Conservation (phyloP, 495 filamentous ascomycete genomes). For the Beverwykella pulmonaria region DNA sequence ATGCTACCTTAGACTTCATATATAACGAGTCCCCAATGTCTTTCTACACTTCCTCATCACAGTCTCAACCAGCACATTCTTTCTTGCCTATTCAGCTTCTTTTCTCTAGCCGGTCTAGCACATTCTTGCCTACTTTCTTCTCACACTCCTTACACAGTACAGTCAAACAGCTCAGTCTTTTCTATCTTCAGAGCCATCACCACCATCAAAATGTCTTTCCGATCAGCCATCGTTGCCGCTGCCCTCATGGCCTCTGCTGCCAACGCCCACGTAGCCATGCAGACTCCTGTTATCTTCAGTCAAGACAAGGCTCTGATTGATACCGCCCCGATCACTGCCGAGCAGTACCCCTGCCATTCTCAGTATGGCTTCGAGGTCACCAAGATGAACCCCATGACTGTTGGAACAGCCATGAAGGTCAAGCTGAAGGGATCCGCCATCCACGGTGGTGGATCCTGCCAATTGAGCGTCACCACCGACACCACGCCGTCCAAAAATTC, state of each 20-base stretch:
- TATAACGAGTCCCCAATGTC: conserved; percentile 6
- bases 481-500: conserved; percentile 56
- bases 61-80: conserved; percentile 21
- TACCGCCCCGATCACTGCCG: conserved; percentile 66
- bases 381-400: conserved; percentile 46
- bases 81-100: conserved; percentile 21
- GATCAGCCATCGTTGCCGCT: conserved; percentile 22
- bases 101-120: conserved; percentile 39
- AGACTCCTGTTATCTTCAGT: conserved; percentile 66
- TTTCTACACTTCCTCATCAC: conserved; percentile 12
- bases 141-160: conserved; percentile 21
- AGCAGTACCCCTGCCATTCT: conserved; percentile 79
- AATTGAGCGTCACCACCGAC: conserved; percentile 77
- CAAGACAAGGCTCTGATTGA: conserved; percentile 47
- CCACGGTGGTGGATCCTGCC: conserved; percentile 84
- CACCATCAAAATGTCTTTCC: conserved; percentile 35
- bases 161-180: conserved; percentile 1
- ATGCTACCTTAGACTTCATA: conserved; percentile 8
- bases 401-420: conserved; percentile 58
- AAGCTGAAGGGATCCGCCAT: conserved; percentile 63
- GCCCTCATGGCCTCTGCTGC: conserved; percentile 49
- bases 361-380: conserved; percentile 49
- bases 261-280: conserved; percentile 73
- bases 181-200: conserved; percentile 9
- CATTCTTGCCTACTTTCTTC: conserved; percentile 11